Conservation (phyloP, 768 basidiomycete genomes). For the Tulasnella calospora region DNA sequence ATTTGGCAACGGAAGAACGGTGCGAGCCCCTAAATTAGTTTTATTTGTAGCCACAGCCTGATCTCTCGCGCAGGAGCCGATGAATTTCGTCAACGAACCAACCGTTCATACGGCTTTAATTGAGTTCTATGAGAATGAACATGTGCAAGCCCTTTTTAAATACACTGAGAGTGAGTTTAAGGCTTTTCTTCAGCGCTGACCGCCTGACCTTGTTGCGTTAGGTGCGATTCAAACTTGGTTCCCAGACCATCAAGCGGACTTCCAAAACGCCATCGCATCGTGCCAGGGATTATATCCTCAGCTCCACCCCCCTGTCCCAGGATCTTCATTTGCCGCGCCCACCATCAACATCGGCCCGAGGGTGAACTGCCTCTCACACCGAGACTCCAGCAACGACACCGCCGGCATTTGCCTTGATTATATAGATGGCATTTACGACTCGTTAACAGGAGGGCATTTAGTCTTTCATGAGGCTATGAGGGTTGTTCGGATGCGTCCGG, state of each 20-base stretch:
- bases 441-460: neutral
- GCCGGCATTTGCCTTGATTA: neutral
- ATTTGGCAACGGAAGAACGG: neutral
- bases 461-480: neutral
- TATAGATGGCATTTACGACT: neutral
- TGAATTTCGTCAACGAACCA: neutral
- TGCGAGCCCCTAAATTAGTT: neutral
- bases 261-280: neutral
- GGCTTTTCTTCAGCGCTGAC: too few species aligned
- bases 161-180: neutral
- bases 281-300: neutral
- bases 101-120: neutral
- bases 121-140: neutral
- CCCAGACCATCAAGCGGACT: neutral
- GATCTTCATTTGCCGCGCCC: too few species aligned
- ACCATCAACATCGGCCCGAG: neutral
- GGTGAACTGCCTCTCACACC: neutral
- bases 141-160: neutral
- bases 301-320: too few species aligned
- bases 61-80: neutral
- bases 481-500: neutral
- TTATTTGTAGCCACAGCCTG: neutral
- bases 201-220: neutral
- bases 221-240: neutral
- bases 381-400: neutral